Evolutionary conservation across 2,329 filamentous ascomycete species (phyloP), one percentile per base, ranked within the genome.

Genomic region (Fusarium sp.): DNA sequence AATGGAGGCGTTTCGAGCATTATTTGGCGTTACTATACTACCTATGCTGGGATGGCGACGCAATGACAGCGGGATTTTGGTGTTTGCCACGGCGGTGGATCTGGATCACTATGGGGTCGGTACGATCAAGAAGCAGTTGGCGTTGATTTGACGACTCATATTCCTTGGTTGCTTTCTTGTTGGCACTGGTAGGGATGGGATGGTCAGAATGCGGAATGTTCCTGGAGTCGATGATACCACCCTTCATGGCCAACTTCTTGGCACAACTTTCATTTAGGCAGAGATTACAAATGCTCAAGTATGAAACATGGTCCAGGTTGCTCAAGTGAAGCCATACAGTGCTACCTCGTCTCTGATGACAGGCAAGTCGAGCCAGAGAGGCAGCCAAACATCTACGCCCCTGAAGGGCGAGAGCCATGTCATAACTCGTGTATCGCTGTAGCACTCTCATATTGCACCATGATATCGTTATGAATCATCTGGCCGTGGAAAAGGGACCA

Each of bases 1-100:
- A 27, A 59, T 60, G 56, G 56, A 11, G 63, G 64, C 64, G 60
- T 71, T 75, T 29, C 54, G 54, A 54, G 59, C 61, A 67, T 73
- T 50, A 48, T 27, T 22, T 58, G 69, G 69, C 57, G 69, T 73
- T 66, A 35, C 2, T 24, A 37, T 66, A 52, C 64, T 22, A 45
- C 35, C 62, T n/a, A 37, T 31, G 31, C 43, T 50, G 18, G 10
- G 14, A 27, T 16, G 60, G 27, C 43, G 65, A n/a, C 20, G 29
- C 31, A 35, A 18, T n/a, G 20, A 41, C 35, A 33, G 43, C 35
- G n/a, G n/a, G 43, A 50, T 39, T 41, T 57, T 18, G 18, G 43
- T 65, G 50, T 29, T 56, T 35, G 45, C 27, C 31, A 18, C 16
- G 41, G 22, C 29, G 35, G 35, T 48, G 64, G 31, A 35, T 37